phyloP scores from a whole-genome alignment of 352 stramenopile genomes.

The Peronospora belbahrii region DNA sequence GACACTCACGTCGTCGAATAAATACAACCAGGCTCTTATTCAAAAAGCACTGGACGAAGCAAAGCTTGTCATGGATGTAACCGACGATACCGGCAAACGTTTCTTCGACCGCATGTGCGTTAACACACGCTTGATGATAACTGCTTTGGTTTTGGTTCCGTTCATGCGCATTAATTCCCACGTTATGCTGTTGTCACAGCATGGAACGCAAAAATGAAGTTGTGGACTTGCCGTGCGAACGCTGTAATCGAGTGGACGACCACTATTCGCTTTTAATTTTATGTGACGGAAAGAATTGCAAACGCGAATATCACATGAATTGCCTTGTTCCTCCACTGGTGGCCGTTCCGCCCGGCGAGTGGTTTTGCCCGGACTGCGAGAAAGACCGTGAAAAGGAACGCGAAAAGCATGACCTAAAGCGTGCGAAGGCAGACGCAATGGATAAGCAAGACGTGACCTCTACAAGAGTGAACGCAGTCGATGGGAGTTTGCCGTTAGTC shows the following conservation, averaged over 20 bases:
- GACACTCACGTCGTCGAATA: conserved; percentile 53
- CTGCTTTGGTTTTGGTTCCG: not conserved
- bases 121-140: not conserved
- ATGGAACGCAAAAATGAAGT: conserved; percentile 56
- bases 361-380: conserved; percentile 68
- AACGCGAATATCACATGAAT: conserved; percentile 83
- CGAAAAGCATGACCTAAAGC: conserved; percentile 29
- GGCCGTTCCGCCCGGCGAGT: conserved; percentile 55
- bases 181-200: conserved; percentile 22
- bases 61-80: conserved; percentile 55
- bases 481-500: conserved; percentile 4
- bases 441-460: conserved; percentile 11
- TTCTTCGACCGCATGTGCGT: conserved; percentile 83
- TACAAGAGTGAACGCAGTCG: conserved; percentile 12
- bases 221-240: conserved; percentile 76
- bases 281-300: conserved; percentile 77
- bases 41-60: conserved; percentile 69
- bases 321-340: conserved; percentile 63
- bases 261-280: conserved; percentile 78
- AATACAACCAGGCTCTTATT: conserved; percentile 63
- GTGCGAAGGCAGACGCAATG: conserved; percentile 21
- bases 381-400: conserved; percentile 42
- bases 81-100: conserved; percentile 35
- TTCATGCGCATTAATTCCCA: conserved; percentile 2
- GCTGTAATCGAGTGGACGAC: conserved; percentile 74